These are phyloP conservation scores for Triglochin maritima DNA, from an alignment of 106 monocot genomes.

Conservation along the genomic window DNA sequence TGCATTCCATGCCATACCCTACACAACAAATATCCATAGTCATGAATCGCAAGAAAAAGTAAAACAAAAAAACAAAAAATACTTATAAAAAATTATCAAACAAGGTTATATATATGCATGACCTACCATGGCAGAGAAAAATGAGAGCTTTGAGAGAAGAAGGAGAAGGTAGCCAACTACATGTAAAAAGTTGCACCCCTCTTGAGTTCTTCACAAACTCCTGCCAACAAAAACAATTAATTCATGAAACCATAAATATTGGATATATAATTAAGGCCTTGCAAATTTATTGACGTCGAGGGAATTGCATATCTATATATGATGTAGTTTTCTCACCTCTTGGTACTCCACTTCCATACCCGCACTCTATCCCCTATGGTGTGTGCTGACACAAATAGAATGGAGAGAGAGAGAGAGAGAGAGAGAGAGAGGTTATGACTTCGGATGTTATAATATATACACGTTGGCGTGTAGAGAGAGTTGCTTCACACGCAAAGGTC, in stretches of 20 bases:
- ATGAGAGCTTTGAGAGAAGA: slow-evolving; percentile 68
- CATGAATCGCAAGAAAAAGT: not conserved
- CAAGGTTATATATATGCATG: not conserved
- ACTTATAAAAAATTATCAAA: not conserved
- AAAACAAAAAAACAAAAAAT: not conserved
- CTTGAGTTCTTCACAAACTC: slow-evolving; percentile 63
- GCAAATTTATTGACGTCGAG: not conserved
- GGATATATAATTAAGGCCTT: no score
- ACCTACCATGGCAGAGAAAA: slow-evolving; percentile 88
- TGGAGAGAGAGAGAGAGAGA: no score
- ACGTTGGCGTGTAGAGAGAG: no score
- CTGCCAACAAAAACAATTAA: slow-evolving; percentile 11
- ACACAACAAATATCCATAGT: slow-evolving; percentile 26
- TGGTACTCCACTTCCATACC: slow-evolving; percentile 33
- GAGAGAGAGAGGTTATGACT: no score
- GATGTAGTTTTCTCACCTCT: slow-evolving; percentile 21
- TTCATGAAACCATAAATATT: not conserved
- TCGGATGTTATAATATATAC: no score
- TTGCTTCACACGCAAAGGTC: no score
- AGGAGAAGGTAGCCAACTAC: slow-evolving; percentile 65
- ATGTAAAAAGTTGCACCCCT: slow-evolving; percentile 85
- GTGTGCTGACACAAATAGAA: no score
- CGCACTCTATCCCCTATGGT: no score
- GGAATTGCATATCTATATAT: not conserved
- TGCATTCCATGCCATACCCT: no score